phyloP scores from a whole-genome alignment of 1,284 basidiomycete genomes.

The Trichosporon inkin region DNA sequence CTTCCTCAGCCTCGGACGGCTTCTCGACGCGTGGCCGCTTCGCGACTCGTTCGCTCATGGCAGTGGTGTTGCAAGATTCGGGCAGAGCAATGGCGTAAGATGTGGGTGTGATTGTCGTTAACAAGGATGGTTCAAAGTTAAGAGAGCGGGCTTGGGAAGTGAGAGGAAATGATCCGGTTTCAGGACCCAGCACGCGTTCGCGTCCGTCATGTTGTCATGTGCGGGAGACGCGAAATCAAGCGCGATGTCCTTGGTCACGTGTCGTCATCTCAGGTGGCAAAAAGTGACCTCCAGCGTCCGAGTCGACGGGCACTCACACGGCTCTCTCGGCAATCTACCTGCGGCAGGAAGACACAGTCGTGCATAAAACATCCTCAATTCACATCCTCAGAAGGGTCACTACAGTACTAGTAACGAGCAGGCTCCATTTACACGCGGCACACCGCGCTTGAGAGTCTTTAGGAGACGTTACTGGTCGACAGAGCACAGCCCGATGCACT shows the following conservation, averaged over 20 bases:
- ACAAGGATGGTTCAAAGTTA: not conserved
- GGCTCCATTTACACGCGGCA: too few relatives aligned
- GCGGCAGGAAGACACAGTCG: too few relatives aligned
- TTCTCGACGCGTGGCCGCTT: not conserved
- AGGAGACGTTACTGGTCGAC: too few relatives aligned
- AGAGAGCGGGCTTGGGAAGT: not conserved
- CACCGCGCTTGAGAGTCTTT: too few relatives aligned
- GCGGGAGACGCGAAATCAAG: not conserved
- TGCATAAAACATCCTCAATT: too few relatives aligned
- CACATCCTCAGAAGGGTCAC: too few relatives aligned
- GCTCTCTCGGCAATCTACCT: too few relatives aligned
- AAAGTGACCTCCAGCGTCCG: too few relatives aligned
- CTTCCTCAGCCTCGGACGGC: not conserved
- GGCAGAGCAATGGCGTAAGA: not conserved
- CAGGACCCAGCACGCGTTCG: not conserved
- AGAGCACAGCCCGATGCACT: too few relatives aligned
- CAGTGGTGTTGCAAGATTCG: too few relatives aligned
- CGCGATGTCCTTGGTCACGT: constrained; percentile 1
- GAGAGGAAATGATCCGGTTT: not conserved
- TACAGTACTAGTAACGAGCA: too few relatives aligned
- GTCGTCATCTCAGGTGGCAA: not conserved
- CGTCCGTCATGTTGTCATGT: not conserved
- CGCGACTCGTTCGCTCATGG: not conserved
- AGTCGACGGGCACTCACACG: too few relatives aligned
- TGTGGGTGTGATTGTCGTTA: not conserved